phyloP scores from a whole-genome alignment of 2,329 filamentous ascomycete genomes.

The Clonostachys sp. region DNA sequence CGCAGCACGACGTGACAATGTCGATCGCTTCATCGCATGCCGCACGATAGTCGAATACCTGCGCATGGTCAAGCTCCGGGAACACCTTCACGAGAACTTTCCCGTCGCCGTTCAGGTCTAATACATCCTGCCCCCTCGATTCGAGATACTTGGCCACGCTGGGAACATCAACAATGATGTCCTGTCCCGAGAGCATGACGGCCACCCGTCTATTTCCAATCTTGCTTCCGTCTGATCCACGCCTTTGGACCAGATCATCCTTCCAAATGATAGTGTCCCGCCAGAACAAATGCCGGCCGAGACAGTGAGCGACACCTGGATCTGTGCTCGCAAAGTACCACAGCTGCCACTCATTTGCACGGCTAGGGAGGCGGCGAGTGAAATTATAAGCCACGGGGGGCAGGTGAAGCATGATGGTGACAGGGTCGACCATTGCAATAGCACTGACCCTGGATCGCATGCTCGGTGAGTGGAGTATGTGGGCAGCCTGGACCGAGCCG shows the following conservation, averaged over 20 bases:
- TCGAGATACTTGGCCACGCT: slow-evolving; percentile 53
- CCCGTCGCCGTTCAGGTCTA: too few species aligned
- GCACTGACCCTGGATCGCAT: slow-evolving; percentile 47
- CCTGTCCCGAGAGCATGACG: slow-evolving; percentile 53
- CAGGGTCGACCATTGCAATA: slow-evolving; percentile 52
- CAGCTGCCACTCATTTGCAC: slow-evolving; percentile 66
- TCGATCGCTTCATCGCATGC: too few species aligned
- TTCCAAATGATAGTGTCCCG: slow-evolving; percentile 66
- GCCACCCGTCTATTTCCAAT: slow-evolving; percentile 20
- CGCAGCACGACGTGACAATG: too few species aligned
- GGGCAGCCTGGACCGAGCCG: slow-evolving; percentile 58
- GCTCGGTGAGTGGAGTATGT: slow-evolving; percentile 47
- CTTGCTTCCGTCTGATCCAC: too few species aligned
- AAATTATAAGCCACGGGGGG: slow-evolving; percentile 72
- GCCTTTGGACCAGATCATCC: slow-evolving; percentile 43
- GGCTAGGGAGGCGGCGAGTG: slow-evolving; percentile 24
- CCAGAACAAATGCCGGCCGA: slow-evolving; percentile 69
- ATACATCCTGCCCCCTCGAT: too few species aligned
- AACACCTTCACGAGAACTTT: too few species aligned
- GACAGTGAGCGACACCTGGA: slow-evolving; percentile 58
- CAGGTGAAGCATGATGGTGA: slow-evolving; percentile 63
- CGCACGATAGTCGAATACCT: too few species aligned
- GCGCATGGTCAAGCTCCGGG: too few species aligned
- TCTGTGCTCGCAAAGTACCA: slow-evolving; percentile 69
- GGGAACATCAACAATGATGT: slow-evolving; percentile 60